Base-by-base conservation (phyloP, 2,329 filamentous ascomycete species). In the Nigrograna mackinnonii region DNA sequence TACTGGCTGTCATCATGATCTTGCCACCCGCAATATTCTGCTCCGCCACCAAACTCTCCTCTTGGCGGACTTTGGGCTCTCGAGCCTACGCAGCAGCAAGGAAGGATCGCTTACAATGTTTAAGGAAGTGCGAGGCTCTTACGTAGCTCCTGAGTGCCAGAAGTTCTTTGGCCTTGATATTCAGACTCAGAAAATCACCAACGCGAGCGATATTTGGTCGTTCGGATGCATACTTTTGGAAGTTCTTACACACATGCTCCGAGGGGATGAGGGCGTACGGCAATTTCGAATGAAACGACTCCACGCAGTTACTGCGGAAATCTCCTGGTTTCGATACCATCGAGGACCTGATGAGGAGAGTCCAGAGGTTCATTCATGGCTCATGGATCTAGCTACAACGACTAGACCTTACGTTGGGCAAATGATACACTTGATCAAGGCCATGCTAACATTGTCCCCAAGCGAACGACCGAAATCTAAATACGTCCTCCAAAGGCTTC, bases 31-130 rank as follows among this genome's bases (percentile, higher is more conserved):
- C 6, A 43, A 43, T 30, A 34, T 43, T 7, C 16, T 43, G 4
- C 28, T 43, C 26, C 20, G 17, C 6, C 19, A 21, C n/a, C 11
- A 33, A 6, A 34, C 6, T 6, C 24, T 43, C 5, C 3, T 43
- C 21, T 32, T 43, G 4, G 41, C 35, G 3, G 41, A 43, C 28
- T 43, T 43, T 28, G 41, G 41, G 3, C 17, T 43, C n/a, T 21
- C 35, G 9, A 43, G 16, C 14, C 19, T 43, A n/a, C 37, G 35
- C 19, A 6, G 24, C 12, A 5, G 5, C 14, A 9, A n/a, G 16
- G 24, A 43, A 13, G 13, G 14, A 7, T 43, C 41, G 18, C 19
- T 3, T 11, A 38, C 41, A 17, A n/a, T 18, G 5, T 43, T 35
- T 18, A 38, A 34, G 16, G 13, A 14, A 7, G 41, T 30, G 5